phyloP scores from a whole-genome alignment of 805 yeast genomes.

The Metschnikowia santaceciliae region DNA sequence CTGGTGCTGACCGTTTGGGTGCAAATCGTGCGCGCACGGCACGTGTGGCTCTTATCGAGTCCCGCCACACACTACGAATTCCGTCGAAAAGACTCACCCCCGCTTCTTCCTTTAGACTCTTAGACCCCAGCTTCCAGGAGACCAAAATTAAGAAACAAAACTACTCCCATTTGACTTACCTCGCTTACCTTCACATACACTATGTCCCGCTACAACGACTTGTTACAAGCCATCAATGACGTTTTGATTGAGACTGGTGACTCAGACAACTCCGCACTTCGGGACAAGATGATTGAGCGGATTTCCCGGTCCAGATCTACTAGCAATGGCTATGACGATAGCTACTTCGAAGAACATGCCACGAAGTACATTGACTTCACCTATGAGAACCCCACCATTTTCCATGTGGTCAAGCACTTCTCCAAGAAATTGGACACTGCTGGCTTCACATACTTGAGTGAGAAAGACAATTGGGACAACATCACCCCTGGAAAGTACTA shows the following conservation, averaged over 20 bases:
- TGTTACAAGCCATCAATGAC: conserved; percentile 12
- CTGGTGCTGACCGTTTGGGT: conserved; percentile 4
- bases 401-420: conserved; percentile 60
- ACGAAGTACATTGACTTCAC: conserved; percentile 68
- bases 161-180: background rate
- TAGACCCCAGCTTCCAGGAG: background rate
- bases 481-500: conserved; percentile 55
- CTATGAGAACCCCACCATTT: conserved; percentile 68
- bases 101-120: background rate
- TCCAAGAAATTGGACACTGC: conserved; percentile 44
- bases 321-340: conserved; percentile 13
- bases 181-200: background rate
- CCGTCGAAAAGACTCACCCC: background rate
- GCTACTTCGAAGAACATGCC: conserved; percentile 24
- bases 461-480: conserved; percentile 52
- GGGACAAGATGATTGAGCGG: conserved; percentile 9
- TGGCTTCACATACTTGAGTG: conserved; percentile 66
- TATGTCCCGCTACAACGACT: conserved; percentile 11
- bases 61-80: background rate
- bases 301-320: conserved; percentile 5
- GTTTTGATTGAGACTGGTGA: conserved; percentile 9
- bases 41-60: conserved; percentile 1
- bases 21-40: conserved; percentile 2
- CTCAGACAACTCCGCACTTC: conserved; percentile 6
- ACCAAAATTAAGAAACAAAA: background rate